Conservation (phyloP, 2,329 filamentous ascomycete species). For the Chalaropsis ovoidea region DNA sequence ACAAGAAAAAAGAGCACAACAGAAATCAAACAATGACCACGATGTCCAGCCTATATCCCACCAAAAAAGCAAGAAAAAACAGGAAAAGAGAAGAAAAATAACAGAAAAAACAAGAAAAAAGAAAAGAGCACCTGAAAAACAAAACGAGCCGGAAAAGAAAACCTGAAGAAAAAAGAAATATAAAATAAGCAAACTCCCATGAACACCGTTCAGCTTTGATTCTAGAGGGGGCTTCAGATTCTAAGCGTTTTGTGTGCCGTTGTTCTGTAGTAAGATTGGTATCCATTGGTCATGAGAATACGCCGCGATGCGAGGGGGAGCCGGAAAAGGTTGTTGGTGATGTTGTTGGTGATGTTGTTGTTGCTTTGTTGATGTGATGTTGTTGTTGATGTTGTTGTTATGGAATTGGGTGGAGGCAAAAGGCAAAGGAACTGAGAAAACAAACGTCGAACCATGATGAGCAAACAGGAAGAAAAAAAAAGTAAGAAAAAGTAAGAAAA, state of each 20-base stretch:
- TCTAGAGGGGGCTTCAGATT: conserved; percentile 17
- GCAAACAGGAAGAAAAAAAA: no score
- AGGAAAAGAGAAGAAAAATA: no score
- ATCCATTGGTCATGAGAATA: conserved; percentile 19
- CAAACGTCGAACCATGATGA: conserved; percentile 14
- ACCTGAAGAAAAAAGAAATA: conserved; percentile 17
- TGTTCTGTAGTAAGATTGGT: conserved; percentile 4
- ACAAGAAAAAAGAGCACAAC: no score
- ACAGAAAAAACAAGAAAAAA: conserved; percentile 3
- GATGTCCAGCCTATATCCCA: conserved; percentile 8
- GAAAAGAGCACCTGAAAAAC: neutral
- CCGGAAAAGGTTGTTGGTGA: neutral
- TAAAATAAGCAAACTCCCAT: conserved; percentile 16
- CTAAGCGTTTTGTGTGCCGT: conserved; percentile 11
- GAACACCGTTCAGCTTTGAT: conserved; percentile 17
- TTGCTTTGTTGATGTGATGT: neutral
- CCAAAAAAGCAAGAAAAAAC: neutral
- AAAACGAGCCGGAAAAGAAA: conserved; percentile 8
- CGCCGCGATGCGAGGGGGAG: conserved; percentile 9
- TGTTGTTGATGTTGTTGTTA: neutral
- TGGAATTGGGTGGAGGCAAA: conserved; percentile 1
- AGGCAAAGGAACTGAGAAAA: neutral
- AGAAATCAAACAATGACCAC: conserved; percentile 5
- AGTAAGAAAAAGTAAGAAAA: conserved; percentile 1
- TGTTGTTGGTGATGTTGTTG: neutral